These are phyloP conservation scores for Eucalyptus marginata DNA, from an alignment of 345 rosid species.

Conservation along the genomic window DNA sequence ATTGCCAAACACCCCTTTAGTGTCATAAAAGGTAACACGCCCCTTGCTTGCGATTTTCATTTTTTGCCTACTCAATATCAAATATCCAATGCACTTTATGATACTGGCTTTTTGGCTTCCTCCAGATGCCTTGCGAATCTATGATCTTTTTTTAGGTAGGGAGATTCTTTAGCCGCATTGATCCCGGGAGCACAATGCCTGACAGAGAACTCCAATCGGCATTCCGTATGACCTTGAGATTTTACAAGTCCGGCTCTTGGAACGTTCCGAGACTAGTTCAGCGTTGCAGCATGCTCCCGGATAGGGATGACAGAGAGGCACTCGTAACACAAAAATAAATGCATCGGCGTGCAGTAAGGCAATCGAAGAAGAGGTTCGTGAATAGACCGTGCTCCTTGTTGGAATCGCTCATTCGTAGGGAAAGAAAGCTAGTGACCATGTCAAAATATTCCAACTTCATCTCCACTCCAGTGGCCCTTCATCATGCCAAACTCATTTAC, in stretches of 20 bases:
- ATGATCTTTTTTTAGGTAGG: background rate
- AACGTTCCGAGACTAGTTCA: background rate
- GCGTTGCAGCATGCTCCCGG: background rate
- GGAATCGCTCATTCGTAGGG: background rate
- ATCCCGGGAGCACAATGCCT: background rate
- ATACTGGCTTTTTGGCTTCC: too few relatives aligned
- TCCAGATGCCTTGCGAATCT: background rate
- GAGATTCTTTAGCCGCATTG: background rate
- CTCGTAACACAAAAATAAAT: background rate
- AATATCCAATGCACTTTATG: too few relatives aligned
- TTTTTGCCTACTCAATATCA: too few relatives aligned
- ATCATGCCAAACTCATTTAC: background rate
- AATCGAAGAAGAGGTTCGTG: background rate
- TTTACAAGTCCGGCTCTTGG: background rate
- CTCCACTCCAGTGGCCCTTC: background rate
- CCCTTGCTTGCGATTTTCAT: too few relatives aligned
- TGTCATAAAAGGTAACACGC: too few relatives aligned
- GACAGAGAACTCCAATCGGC: background rate
- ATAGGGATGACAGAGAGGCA: background rate
- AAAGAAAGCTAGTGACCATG: background rate
- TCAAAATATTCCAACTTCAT: background rate
- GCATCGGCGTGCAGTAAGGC: background rate
- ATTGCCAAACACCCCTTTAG: rapidly evolving
- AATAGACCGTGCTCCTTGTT: background rate
- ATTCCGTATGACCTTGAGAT: background rate